These are phyloP conservation scores for Malus hybrid DNA, from an alignment of 331 rosid species.

Conservation along the genomic window DNA sequence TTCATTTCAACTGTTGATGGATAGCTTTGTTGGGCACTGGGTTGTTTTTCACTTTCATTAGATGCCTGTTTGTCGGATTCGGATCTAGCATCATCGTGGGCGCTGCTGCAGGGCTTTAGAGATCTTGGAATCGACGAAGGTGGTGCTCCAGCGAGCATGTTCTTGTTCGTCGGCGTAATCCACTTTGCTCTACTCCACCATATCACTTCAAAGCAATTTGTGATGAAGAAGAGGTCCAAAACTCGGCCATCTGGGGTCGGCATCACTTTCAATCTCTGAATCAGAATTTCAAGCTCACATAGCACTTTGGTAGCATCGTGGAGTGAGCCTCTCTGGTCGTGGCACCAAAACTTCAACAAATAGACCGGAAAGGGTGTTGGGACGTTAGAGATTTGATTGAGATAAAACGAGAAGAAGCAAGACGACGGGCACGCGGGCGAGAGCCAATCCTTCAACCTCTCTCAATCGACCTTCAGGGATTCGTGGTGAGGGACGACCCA, in stretches of 20 bases:
- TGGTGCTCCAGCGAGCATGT: too few relatives aligned
- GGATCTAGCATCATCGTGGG: too few relatives aligned
- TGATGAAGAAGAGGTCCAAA: conserved; percentile 70
- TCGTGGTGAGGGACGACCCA: conserved; percentile 58
- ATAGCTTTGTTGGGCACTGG: too few relatives aligned
- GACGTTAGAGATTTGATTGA: conserved; percentile 23
- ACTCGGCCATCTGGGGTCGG: conserved; percentile 88
- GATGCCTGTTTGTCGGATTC: too few relatives aligned
- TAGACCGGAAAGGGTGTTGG: conserved; percentile 48
- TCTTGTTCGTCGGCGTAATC: too few relatives aligned
- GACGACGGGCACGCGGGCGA: conserved; percentile 57
- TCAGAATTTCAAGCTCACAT: conserved; percentile 62
- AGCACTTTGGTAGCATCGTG: conserved; percentile 72
- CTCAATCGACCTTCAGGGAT: conserved; percentile 57
- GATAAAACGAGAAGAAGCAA: conserved; percentile 37
- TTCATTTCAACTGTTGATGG: too few relatives aligned
- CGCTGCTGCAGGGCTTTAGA: too few relatives aligned
- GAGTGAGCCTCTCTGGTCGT: conserved; percentile 61
- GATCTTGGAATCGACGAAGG: too few relatives aligned
- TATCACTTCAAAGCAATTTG: conserved; percentile 61
- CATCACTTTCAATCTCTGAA: conserved; percentile 80
- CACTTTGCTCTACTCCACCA: too few relatives aligned
- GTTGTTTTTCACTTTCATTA: too few relatives aligned
- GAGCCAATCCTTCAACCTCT: conserved; percentile 53
- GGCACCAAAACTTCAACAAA: conserved; percentile 57